Evolutionary conservation across 257 asterid species (phyloP).

Genomic region (Lantana camara): DNA sequence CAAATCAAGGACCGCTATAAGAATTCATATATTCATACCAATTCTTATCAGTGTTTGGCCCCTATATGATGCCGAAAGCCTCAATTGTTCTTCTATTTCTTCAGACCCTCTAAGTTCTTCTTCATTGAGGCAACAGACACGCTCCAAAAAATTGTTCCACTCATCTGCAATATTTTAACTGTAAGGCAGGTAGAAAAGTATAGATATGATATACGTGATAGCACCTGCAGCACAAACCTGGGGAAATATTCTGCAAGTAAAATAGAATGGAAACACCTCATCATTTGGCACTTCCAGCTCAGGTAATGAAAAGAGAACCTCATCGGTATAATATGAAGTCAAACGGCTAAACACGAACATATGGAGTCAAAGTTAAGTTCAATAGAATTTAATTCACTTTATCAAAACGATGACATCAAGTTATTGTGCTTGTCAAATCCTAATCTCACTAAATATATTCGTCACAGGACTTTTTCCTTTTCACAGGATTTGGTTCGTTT

Average conservation of each 20-base stretch:
- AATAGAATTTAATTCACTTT: constrained; percentile 22
- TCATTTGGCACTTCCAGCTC: constrained; percentile 90
- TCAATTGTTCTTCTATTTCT: no score
- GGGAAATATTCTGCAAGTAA: constrained; percentile 93
- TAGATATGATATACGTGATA: constrained; percentile 16
- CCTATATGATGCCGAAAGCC: constrained; percentile 98
- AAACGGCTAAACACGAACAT: constrained; percentile 57
- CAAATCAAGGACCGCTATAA: constrained; percentile 9
- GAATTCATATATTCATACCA: constrained; percentile 44
- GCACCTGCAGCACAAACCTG: constrained; percentile 69
- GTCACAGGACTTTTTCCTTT: no score
- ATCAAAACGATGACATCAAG: no score
- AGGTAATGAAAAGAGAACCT: constrained; percentile 88
- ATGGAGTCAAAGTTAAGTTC: no score
- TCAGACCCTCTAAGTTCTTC: no score
- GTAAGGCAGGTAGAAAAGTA: constrained; percentile 31
- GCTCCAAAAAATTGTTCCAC: constrained; percentile 98
- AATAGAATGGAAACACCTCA: constrained; percentile 95
- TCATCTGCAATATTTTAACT: constrained; percentile 59
- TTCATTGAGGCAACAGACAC: constrained; percentile 67
- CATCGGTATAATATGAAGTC: constrained; percentile 96
- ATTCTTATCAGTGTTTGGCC: constrained; percentile 97
- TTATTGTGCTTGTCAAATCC: no score
- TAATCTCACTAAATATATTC: no score
- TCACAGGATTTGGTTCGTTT: no score